Base-by-base conservation (phyloP, 2,329 filamentous ascomycete species). In the Bretziella fagacearum region DNA sequence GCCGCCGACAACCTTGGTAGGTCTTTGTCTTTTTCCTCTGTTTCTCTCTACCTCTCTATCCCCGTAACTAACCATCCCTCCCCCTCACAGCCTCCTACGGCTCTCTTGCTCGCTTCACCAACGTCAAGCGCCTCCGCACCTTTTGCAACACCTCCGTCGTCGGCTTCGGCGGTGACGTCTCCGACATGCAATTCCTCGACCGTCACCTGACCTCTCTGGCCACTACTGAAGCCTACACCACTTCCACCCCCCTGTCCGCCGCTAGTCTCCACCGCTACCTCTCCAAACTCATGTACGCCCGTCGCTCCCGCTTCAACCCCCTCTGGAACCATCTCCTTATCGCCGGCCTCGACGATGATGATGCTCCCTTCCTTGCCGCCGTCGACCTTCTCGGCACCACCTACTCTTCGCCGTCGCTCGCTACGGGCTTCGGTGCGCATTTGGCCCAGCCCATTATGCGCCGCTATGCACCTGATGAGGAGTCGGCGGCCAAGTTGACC, bases 181-280 rank as follows among this genome's bases (percentile, higher is more conserved):
- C 84, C 54, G 91, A 98, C 70, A 96, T 98, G 91, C 91, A 98
- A 70, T 93, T 93, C 70, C 78, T 98, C 55, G 83, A 94, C 74
- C 80, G 91, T 56, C 77, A 94, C 59, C 80, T 98, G 56, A 80
- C 74, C 59, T 81, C 84, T 53, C 81, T 96, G 57, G 78, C 83
- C 61, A 85, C 93, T 63, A 74, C 81, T 62, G 87, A 96, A 70
- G 81, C 85, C 60, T 96, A 98, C 70, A 73, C 63, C 54, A 60
- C 57, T 54, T 60, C 62, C 35, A 50, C 53, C 35, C 57, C 62
- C 52, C 79, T 98, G 58, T 85, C 82, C 62, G 91, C 91, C 48
- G 82, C 84, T 63, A 95, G 95, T 67, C 77, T 98, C 54, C 89
- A 96, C 73, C 93, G 83, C 63, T 98, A 96, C 67, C 78, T 98